Evolutionary conservation across 345 rosid genomes (phyloP), one percentile per base, ranked within the genome.

Genomic region (Orychophragmus violaceus): DNA sequence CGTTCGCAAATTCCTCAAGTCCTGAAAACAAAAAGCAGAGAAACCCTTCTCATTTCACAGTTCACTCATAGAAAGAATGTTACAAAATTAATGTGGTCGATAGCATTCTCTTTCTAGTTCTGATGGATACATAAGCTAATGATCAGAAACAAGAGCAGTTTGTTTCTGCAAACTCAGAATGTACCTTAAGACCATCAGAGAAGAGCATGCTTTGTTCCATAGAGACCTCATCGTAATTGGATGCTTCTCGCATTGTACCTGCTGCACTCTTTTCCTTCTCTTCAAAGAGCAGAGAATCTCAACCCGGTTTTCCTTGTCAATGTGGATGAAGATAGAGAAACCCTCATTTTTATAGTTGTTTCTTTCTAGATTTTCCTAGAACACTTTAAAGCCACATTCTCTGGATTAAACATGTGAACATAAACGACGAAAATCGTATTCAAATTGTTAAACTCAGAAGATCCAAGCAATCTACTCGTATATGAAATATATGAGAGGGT

Each of bases 151-250:
- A 21, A 64, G 5, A 2, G 27, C 4, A n/a, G n/a, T n/a, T n/a
- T n/a, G n/a, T n/a, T n/a, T n/a, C n/a, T 6, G n/a, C 6, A 29
- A 14, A 45, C n/a, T 3, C 22, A 35, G 16, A 25, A 56, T 8
- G 11, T 71, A 88, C 97, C 97, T 88, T 85, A 51, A 90, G 95
- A 75, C 93, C 83, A 80, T 88, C 92, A 24, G 91, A 82, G 83
- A 90, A 86, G 45, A 90, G 84, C 81, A 90, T 82, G 77, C 83
- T 86, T 77, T 88, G 93, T 69, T 86, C 82, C 97, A 90, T 88
- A 54, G 85, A 81, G 39, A 77, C 66, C 80, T 90, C 97, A 58
- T 90, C 91, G 33, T 78, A 86, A 59, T 79, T 88, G 9, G 97
- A 84, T 55, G 87, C 84, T 66, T 81, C 87, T 5, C 67, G 75